phyloP scores from a whole-genome alignment of 2,329 filamentous ascomycete genomes.

The Aspergillus glaucus region DNA sequence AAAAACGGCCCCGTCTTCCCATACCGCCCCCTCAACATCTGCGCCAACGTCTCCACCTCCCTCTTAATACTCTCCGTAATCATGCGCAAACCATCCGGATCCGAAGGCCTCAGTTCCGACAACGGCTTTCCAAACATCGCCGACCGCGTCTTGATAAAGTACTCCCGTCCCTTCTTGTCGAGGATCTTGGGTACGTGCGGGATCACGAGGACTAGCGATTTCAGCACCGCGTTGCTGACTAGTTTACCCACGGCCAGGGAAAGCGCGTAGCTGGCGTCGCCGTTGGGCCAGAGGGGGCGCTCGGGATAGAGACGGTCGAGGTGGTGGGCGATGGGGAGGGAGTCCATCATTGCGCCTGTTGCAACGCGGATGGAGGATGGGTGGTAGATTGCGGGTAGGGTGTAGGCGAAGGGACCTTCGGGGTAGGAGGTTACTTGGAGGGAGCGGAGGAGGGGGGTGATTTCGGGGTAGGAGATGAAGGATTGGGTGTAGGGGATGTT shows the following conservation, averaged over 20 bases:
- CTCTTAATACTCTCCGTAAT: slow-evolving; percentile 14
- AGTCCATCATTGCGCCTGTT: slow-evolving; percentile 27
- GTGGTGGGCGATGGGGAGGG: slow-evolving; percentile 25
- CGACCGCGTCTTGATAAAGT: slow-evolving; percentile 24
- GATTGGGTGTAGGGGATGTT: slow-evolving; percentile 20
- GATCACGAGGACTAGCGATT: slow-evolving; percentile 11
- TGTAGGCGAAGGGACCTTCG: slow-evolving; percentile 15
- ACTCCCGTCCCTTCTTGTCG: slow-evolving; percentile 23
- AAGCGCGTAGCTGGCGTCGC: slow-evolving; percentile 28
- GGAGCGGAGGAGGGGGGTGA: slow-evolving; percentile 19
- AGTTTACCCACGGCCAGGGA: slow-evolving; percentile 16
- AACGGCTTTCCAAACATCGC: slow-evolving; percentile 22
- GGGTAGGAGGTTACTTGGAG: slow-evolving; percentile 17
- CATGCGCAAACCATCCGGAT: slow-evolving; percentile 12
- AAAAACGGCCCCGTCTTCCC: slow-evolving; percentile 30
- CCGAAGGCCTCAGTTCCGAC: slow-evolving; percentile 21
- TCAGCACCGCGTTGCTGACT: slow-evolving; percentile 1
- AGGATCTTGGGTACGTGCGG: slow-evolving; percentile 18
- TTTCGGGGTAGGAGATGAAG: slow-evolving; percentile 23
- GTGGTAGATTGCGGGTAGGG: slow-evolving; percentile 26
- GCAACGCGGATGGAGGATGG: slow-evolving; percentile 20
- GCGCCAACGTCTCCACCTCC: slow-evolving; percentile 14
- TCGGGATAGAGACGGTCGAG: slow-evolving; percentile 25
- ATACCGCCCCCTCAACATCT: slow-evolving; percentile 21
- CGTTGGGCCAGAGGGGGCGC: slow-evolving; percentile 26